Evolutionary conservation across 1,284 basidiomycete genomes (phyloP).

Genomic region (Erythrobasidium hasegawianum): DNA sequence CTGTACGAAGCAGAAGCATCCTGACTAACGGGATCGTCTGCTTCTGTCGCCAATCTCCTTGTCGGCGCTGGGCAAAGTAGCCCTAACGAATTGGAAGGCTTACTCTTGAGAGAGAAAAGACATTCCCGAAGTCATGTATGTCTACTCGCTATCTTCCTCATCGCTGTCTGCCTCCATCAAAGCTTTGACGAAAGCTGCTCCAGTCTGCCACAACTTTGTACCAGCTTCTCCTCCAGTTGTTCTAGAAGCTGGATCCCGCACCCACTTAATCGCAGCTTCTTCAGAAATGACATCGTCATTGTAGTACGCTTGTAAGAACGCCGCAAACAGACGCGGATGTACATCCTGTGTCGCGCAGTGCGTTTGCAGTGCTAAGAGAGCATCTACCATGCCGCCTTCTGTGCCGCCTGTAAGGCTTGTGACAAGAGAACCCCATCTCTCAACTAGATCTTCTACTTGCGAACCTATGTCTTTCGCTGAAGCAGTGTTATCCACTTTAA

Average conservation of each 20-base stretch:
- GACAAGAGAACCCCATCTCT: constrained; percentile 50
- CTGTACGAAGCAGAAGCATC: no score
- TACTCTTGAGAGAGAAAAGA: no score
- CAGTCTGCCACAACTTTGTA: constrained; percentile 48
- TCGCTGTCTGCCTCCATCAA: constrained; percentile 49
- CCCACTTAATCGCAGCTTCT: constrained; percentile 52
- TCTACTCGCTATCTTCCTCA: constrained; percentile 47
- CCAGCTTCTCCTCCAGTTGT: constrained; percentile 44
- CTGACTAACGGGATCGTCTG: no score
- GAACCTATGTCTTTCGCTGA: constrained; percentile 41
- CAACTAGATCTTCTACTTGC: constrained; percentile 44
- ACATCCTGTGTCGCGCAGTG: constrained; percentile 42
- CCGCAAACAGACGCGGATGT: constrained; percentile 46
- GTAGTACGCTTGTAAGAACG: constrained; percentile 51
- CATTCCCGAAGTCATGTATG: no score
- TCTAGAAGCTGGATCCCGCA: constrained; percentile 43
- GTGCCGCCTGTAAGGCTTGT: constrained; percentile 48
- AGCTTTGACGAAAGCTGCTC: constrained; percentile 50
- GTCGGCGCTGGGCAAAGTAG: no score
- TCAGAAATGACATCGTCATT: constrained; percentile 52
- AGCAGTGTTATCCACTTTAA: constrained; percentile 45
- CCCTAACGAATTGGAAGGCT: no score
- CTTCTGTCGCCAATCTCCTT: no score
- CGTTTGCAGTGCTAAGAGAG: constrained; percentile 45
- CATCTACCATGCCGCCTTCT: constrained; percentile 48